Evolutionary conservation across 352 stramenopile species (phyloP).

Genomic region (Globisporangium nodosum): DNA sequence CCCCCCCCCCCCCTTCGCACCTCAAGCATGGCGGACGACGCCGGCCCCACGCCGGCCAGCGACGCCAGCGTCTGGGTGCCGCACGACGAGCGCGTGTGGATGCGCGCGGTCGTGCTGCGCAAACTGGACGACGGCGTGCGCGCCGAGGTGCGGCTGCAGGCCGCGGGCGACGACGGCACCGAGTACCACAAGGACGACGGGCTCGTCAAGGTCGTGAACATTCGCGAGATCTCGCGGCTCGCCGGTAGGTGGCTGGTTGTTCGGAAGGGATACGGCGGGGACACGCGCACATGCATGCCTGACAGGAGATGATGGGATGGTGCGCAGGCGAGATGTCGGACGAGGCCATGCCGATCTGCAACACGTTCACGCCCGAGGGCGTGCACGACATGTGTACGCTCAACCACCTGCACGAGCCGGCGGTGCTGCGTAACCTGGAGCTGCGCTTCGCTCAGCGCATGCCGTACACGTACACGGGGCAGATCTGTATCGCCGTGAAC

Average conservation of each 20-base stretch:
- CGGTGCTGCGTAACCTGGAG: constrained; percentile 72
- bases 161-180: constrained; percentile 33
- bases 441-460: constrained; percentile 62
- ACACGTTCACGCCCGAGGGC: constrained; percentile 57
- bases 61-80: constrained; percentile 79
- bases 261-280: neutral
- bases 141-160: constrained; percentile 60
- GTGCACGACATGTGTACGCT: constrained; percentile 78
- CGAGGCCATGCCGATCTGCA: constrained; percentile 80
- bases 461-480: constrained; percentile 78
- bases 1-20: neutral
- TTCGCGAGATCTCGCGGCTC: constrained; percentile 55
- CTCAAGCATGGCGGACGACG: constrained; percentile 23
- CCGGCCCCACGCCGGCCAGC: constrained; percentile 41
- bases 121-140: constrained; percentile 39
- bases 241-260: constrained; percentile 21
- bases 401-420: constrained; percentile 77
- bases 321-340: constrained; percentile 54
- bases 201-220: constrained; percentile 50
- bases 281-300: neutral
- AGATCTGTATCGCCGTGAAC: constrained; percentile 81
- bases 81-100: constrained; percentile 71
- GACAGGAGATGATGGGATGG: neutral
- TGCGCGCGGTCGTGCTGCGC: constrained; percentile 62
- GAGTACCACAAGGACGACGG: constrained; percentile 59